A percentile compares a stretch with the other conserved stretches of the same genome.
Evolutionary conservation across 805 yeast species (phyloP).

Genomic region (Wickerhamomyces canadensis): DNA sequence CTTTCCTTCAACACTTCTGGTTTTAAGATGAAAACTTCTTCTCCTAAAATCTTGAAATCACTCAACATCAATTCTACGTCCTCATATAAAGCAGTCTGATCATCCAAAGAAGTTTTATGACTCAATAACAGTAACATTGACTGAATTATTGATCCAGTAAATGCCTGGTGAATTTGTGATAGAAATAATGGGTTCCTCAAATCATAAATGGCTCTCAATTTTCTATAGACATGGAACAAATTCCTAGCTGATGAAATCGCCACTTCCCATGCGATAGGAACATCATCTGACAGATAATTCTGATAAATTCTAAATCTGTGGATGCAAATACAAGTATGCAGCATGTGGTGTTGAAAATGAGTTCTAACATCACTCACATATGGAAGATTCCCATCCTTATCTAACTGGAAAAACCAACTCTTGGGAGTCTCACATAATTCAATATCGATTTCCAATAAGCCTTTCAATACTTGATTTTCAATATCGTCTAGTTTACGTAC

Average conservation of each 20-base stretch:
- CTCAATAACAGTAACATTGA: constrained; percentile 25
- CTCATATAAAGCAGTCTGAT: constrained; percentile 17
- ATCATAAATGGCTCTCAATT: constrained; percentile 19
- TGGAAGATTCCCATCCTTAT: constrained; percentile 19
- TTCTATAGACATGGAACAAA: constrained; percentile 24
- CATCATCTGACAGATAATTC: constrained; percentile 20
- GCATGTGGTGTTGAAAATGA: constrained; percentile 27
- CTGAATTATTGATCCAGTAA: constrained; percentile 28
- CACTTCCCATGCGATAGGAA: constrained; percentile 26
- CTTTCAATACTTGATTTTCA: constrained; percentile 15
- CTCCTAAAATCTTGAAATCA: constrained; percentile 21
- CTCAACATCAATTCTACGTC: constrained; percentile 23
- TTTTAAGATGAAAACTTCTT: constrained; percentile 20
- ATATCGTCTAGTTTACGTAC: constrained; percentile 15
- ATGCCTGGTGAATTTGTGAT: constrained; percentile 28
- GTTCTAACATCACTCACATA: constrained; percentile 19
- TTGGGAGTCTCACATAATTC: constrained; percentile 19
- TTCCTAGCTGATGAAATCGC: constrained; percentile 21
- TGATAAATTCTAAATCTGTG: constrained; percentile 27
- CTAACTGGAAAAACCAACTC: constrained; percentile 24
- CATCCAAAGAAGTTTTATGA: constrained; percentile 13
- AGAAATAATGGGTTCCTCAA: constrained; percentile 23
- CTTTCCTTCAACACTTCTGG: constrained; percentile 25
- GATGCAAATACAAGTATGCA: constrained; percentile 27
- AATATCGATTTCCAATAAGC: constrained; percentile 24